Evolutionary conservation across 2,329 filamentous ascomycete species (phyloP), one percentile per base, ranked within the genome.

Genomic region (Chlorencoelia australis): DNA sequence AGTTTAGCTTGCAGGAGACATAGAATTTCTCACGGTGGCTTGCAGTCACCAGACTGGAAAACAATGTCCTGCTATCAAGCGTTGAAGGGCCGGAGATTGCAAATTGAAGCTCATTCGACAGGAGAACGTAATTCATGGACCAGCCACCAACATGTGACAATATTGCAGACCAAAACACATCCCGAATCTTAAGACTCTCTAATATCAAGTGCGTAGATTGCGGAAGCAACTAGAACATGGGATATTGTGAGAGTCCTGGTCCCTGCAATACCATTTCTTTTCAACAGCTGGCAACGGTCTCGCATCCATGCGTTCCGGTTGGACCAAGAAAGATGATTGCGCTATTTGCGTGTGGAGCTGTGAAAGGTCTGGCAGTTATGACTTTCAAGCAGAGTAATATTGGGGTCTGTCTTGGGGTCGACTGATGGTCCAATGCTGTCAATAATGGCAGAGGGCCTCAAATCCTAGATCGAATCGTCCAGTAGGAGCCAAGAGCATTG

Each of bases 31-130:
- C 46, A 41, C 46, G 34, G 43, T 45, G 39, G 32, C 37, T 39
- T 35, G 27, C 43, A 43, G 46, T 55, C 50, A 51, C 34, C 45
- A 46, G 52, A 54, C 50, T 48, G 37, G 15, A 18, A 40, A 30
- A 27, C 17, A 24, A 47, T 41, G 38, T 35, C 30, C 32, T 24
- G n/a, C 35, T 35, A 39, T 39, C 31, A 39, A 35, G 26, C n/a
- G 18, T 19, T 14, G 21, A 16, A 30, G 34, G 28, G 27, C 36
- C 34, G 30, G 31, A 30, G 35, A 19, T 34, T 35, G 13, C 29
- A 19, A 24, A 29, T 35, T 19, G 25, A 35, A 19, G n/a, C 19
- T 13, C 34, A 25, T 16, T 29, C 19, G 25, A 20, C 29, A 24
- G 30, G 35, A 35, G n/a, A n/a, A n/a, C n/a, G n/a, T n/a, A 33